Evolutionary conservation across 192 early-diverging fungal genomes (phyloP), one percentile per base, ranked within the genome.

Genomic region (Linderina pennispora): DNA sequence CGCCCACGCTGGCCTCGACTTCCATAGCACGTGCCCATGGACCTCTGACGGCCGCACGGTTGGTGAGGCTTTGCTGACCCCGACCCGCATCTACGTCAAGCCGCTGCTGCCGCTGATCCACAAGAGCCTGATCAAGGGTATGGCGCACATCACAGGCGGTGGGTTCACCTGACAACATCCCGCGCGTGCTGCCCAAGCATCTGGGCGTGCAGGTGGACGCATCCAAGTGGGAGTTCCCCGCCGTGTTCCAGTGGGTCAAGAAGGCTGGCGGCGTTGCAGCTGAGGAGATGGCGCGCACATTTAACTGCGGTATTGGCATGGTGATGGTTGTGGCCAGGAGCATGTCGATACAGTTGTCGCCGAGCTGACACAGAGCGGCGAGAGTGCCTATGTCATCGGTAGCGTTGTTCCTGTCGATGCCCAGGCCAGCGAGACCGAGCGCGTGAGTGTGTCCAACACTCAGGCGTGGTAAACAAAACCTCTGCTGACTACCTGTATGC

Each of bases 291-390:
- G 84, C 91, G 6, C 81, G 97, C 39, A 97, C 97, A 0, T 99
- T 99, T 78, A 99, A 99, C 85, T 97, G 94, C 64, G 97, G 97
- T 50, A 90, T 99, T 50, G 97, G 97, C 45, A 97, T 99, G 95
- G 88, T 96, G 20, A 60, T 98, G 8, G 81, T 98, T 22, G 92
- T 90, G 9, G 78, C 78, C 28, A 36, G 18, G 79, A 69, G 20
- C 54, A 89, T 53, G 83, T 80, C 21, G 68, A 46, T 24, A 74
- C 78, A 19, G 82, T 91, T 25, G 72, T 74, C 13, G 36, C 48
- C 0, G 46, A 82, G 8, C 75, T 93, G 34, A 50, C 69, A 23
- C 75, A 69, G 5, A 74, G 73, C 33, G 80, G 83, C 23, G 89
- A 91, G 52, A 49, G 44, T 3, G 77, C 86, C 11, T 89, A 80